A percentile compares a stretch with the other conserved stretches of the same genome.
These are phyloP conservation scores for Arthrinium phaeospermum DNA, from an alignment of 2,329 filamentous ascomycete genomes.

Conservation along the genomic window DNA sequence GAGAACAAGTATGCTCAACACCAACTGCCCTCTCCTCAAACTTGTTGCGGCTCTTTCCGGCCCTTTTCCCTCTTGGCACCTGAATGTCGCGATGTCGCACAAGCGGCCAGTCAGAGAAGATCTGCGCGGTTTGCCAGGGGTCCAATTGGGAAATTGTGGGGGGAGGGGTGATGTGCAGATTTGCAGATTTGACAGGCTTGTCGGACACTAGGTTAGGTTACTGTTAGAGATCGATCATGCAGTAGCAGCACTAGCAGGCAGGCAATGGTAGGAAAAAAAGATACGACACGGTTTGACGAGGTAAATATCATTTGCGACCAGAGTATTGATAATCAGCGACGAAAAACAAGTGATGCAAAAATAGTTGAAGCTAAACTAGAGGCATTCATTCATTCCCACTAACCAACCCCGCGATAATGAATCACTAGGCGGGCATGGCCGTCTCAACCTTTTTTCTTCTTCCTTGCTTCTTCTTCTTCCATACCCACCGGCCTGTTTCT, in stretches of 20 bases:
- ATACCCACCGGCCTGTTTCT: neutral
- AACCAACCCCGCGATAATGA: constrained; percentile 14
- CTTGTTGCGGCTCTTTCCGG: neutral
- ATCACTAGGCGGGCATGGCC: neutral
- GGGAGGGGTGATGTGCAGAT: constrained; percentile 9
- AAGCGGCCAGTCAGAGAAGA: neutral
- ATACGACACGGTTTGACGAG: neutral
- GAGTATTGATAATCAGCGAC: neutral
- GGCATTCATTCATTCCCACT: neutral
- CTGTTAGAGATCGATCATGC: neutral
- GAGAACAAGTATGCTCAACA: too few species aligned
- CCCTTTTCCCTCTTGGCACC: neutral
- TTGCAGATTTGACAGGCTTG: neutral
- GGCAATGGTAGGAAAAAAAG: neutral
- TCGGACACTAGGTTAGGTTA: neutral
- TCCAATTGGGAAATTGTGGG: constrained; percentile 7
- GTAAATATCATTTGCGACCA: neutral
- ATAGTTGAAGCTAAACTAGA: neutral
- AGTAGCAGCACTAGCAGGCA: neutral
- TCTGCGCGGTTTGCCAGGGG: constrained; percentile 5
- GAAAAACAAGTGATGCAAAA: neutral
- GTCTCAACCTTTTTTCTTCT: neutral
- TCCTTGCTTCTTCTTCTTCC: neutral
- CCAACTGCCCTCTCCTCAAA: neutral
- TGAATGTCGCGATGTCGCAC: constrained; percentile 14